These are phyloP conservation scores for Geum urbanum DNA, from an alignment of 306 rosid species.

Conservation along the genomic window DNA sequence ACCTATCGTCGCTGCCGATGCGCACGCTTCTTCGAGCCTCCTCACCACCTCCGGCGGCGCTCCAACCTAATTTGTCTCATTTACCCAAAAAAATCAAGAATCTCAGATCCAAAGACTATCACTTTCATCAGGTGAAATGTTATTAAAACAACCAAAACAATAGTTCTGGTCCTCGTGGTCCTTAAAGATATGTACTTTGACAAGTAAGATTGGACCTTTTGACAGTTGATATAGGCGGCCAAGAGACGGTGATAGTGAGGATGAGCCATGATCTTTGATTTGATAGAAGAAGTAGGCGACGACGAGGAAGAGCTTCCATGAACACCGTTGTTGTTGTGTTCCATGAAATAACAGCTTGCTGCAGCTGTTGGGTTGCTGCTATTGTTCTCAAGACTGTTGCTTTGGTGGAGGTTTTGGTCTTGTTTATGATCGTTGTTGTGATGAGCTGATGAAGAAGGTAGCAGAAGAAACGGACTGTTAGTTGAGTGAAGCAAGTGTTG, in stretches of 20 bases:
- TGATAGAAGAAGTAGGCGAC: constrained; percentile 45
- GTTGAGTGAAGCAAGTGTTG: constrained; percentile 34
- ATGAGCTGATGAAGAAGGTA: constrained; percentile 2
- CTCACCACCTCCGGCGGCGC: constrained; percentile 84
- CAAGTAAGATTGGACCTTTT: constrained; percentile 51
- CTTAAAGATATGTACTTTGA: not conserved
- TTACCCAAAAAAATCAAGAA: not conserved
- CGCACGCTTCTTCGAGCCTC: constrained; percentile 73
- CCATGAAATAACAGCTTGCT: constrained; percentile 70
- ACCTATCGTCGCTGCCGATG: constrained; percentile 49
- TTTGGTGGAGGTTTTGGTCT: constrained; percentile 28
- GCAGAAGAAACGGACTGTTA: constrained; percentile 39
- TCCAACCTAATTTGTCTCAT: constrained; percentile 55
- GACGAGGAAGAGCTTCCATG: constrained; percentile 36
- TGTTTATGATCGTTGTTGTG: constrained; percentile 22
- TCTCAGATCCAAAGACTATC: not conserved
- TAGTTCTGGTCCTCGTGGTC: not conserved
- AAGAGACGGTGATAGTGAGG: constrained; percentile 95
- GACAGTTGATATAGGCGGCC: constrained; percentile 83
- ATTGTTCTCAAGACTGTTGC: constrained; percentile 25
- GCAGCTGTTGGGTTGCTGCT: constrained; percentile 21
- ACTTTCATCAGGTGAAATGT: not conserved
- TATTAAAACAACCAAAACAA: not conserved
- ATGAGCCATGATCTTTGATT: constrained; percentile 93
- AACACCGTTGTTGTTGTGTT: constrained; percentile 25